These are phyloP conservation scores for Catunica adiposa DNA, from an alignment of 2,329 filamentous ascomycete species.

Conservation along the genomic window DNA sequence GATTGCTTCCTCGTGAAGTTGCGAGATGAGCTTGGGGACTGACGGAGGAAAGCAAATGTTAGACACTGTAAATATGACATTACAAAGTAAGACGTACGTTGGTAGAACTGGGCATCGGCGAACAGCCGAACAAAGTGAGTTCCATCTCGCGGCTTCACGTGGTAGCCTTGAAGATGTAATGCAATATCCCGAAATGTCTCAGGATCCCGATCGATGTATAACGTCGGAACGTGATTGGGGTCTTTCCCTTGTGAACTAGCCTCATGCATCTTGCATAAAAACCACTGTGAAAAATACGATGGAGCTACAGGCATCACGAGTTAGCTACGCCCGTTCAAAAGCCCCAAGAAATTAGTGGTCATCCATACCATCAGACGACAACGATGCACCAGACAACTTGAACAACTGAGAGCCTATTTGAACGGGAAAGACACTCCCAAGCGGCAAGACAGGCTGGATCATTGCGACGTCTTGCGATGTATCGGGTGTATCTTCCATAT, in stretches of 20 bases:
- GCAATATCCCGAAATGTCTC: slow-evolving; percentile 78
- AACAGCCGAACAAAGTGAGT: slow-evolving; percentile 84
- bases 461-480: slow-evolving; percentile 21
- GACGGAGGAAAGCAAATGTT: neutral
- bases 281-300: slow-evolving; percentile 92
- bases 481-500: neutral
- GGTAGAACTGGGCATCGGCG: slow-evolving; percentile 91
- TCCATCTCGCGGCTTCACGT: slow-evolving; percentile 65
- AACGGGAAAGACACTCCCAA: slow-evolving; percentile 58
- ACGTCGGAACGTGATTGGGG: slow-evolving; percentile 44
- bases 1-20: slow-evolving; percentile 80
- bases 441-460: slow-evolving; percentile 44
- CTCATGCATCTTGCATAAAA: slow-evolving; percentile 59
- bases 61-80: neutral
- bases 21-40: slow-evolving; percentile 80
- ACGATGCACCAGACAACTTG: slow-evolving; percentile 54
- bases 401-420: slow-evolving; percentile 59
- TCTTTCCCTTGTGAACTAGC: slow-evolving; percentile 38
- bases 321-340: slow-evolving; percentile 15
- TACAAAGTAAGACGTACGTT: slow-evolving; percentile 30
- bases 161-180: slow-evolving; percentile 81
- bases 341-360: neutral
- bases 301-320: slow-evolving; percentile 42
- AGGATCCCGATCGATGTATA: slow-evolving; percentile 92
- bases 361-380: slow-evolving; percentile 49